Conservation (phyloP, 2,329 filamentous ascomycete genomes). For the Trichoderma sp. region DNA sequence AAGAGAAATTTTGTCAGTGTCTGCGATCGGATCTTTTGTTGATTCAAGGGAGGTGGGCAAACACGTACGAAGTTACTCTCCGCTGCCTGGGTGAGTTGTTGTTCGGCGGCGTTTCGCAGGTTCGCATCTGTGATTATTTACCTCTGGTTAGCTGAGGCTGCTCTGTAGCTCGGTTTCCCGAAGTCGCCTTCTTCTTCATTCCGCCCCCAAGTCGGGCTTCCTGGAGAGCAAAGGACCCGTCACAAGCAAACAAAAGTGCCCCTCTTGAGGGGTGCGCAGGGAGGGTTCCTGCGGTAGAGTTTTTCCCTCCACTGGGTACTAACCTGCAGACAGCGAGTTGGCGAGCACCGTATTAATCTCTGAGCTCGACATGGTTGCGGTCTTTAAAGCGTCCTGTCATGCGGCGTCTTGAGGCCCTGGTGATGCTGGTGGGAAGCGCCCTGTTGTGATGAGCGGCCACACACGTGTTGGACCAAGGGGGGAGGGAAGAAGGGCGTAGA, state of each 20-base stretch:
- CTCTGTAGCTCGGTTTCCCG: slow-evolving; percentile 15
- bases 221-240: not conserved
- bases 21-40: slow-evolving; percentile 15
- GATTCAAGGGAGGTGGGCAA: slow-evolving; percentile 12
- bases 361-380: slow-evolving; percentile 67
- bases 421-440: slow-evolving; percentile 29
- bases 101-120: slow-evolving; percentile 87
- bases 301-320: slow-evolving; percentile 38
- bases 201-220: not conserved
- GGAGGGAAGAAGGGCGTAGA: slow-evolving; percentile 28
- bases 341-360: slow-evolving; percentile 98
- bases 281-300: slow-evolving; percentile 20
- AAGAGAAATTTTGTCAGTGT: slow-evolving; percentile 28
- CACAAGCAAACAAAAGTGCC: not conserved
- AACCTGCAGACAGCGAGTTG: slow-evolving; percentile 94
- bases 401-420: slow-evolving; percentile 32
- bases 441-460: slow-evolving; percentile 24
- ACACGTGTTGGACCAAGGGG: slow-evolving; percentile 33
- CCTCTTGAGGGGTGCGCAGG: not conserved
- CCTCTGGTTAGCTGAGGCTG: slow-evolving; percentile 36
- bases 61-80: slow-evolving; percentile 87
- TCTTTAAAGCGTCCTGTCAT: slow-evolving; percentile 40
- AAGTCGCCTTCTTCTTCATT: not conserved
- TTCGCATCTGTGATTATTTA: slow-evolving; percentile 68
- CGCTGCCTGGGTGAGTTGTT: slow-evolving; percentile 89